Base-by-base conservation (phyloP, 345 rosid species). In the Citrus maxima region DNA sequence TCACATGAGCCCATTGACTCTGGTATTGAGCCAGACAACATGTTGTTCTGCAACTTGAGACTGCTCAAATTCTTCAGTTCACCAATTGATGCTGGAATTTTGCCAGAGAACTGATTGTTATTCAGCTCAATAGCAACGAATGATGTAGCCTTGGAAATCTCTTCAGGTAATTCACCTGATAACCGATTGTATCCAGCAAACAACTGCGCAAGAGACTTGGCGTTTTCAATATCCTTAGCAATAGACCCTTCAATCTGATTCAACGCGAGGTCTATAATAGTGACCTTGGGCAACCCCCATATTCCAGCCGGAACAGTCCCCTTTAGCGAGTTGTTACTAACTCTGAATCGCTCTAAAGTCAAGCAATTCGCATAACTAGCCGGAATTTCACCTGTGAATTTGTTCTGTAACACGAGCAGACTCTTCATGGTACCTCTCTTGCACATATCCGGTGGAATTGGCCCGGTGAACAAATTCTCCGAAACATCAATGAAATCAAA, bases 371-470 rank as follows among this genome's bases (percentile, higher is more conserved):
- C 92, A 46, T 95, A 95, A 10, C 83, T 81, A 2, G 85, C 82
- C 1, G 99, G 98, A 73, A 95, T 93, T 32, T 88, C 88, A 8
- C 98, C 99, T 0, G 97, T 85, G 54, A 95, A 79, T 24, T 81
- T 87, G 88, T 95, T 95, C 64, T 91, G 94, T 0, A 95, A 88
- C 79, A 95, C 60, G 10, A 95, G 90, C 58, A 95, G 85, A 74
- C 10, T 68, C 74, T 1, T 87, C 99, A 93, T 91, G 67, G 85
- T 86, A 66, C 98, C 97, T 34, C 78, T 77, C 82, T 92, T 91
- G 85, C 99, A 95, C 98, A 95, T 95, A 67, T 92, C 82, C 0
- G 98, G 93, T 1, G 99, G 99, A 77, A 95, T 88, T 5, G 90
- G 78, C 59, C 99, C 99, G 0, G 90, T 86, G 77, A 95, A 49